Evolutionary conservation across 371 early-diverging fungal species (phyloP).

Genomic region (Mucor mucedo): DNA sequence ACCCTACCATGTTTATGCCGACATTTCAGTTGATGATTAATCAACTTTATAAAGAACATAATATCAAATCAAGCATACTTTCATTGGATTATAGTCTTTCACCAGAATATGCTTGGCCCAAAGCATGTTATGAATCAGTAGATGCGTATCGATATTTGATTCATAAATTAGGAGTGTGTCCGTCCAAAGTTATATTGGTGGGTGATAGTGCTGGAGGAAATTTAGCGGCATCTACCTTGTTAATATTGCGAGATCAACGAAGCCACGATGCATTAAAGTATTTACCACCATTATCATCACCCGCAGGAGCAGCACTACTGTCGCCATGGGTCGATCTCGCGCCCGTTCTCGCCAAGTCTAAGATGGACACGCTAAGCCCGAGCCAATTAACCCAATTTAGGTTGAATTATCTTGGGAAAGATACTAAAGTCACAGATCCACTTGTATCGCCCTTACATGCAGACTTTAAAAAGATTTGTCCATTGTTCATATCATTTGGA

Average conservation of each 20-base stretch:
- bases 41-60: slow-evolving; percentile 18
- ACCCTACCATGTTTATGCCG: slow-evolving; percentile 33
- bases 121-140: slow-evolving; percentile 24
- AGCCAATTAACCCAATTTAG: not conserved
- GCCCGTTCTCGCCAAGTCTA: too few relatives aligned
- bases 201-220: slow-evolving; percentile 43
- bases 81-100: slow-evolving; percentile 34
- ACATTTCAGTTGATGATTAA: slow-evolving; percentile 20
- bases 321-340: slow-evolving; percentile 30
- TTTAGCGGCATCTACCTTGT: slow-evolving; percentile 21
- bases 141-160: slow-evolving; percentile 34
- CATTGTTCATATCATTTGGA: slow-evolving; percentile 22
- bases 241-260: slow-evolving; percentile 11
- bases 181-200: slow-evolving; percentile 21
- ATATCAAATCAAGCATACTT: slow-evolving; percentile 24
- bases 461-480: slow-evolving; percentile 15
- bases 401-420: not conserved
- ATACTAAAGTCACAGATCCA: not conserved
- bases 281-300: slow-evolving; percentile 24
- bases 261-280: slow-evolving; percentile 1
- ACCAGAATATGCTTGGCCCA: slow-evolving; percentile 35
- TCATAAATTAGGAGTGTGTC: slow-evolving; percentile 20
- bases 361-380: not conserved
- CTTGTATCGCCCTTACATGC: slow-evolving; percentile 23
- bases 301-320: slow-evolving; percentile 28